phyloP scores from a whole-genome alignment of 1,139 yeast genomes.

The Diutina sp. region DNA sequence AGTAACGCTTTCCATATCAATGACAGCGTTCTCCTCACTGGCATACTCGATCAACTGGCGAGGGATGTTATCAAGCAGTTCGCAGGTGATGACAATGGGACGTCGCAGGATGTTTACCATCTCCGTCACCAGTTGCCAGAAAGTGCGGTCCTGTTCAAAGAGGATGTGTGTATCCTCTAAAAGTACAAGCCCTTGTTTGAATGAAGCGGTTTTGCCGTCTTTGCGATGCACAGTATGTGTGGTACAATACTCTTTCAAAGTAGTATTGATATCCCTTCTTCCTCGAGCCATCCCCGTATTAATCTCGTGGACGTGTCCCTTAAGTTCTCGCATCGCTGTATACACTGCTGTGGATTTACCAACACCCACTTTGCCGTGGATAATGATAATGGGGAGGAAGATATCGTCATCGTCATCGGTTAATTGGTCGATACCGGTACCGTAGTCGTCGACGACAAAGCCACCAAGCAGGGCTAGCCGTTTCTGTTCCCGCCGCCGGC shows the following conservation, averaged over 20 bases:
- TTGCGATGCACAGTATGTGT: slow-evolving; percentile 50
- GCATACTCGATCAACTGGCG: slow-evolving; percentile 34
- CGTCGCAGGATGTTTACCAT: slow-evolving; percentile 56
- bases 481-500: slow-evolving; percentile 10
- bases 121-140: slow-evolving; percentile 66
- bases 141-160: slow-evolving; percentile 66
- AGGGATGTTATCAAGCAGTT: slow-evolving; percentile 44
- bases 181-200: slow-evolving; percentile 56
- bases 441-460: slow-evolving; percentile 21
- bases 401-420: slow-evolving; percentile 19
- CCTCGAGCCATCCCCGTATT: slow-evolving; percentile 65
- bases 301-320: slow-evolving; percentile 73
- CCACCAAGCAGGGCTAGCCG: slow-evolving; percentile 10
- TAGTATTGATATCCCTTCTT: slow-evolving; percentile 52
- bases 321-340: slow-evolving; percentile 49
- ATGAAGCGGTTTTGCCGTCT: slow-evolving; percentile 13
- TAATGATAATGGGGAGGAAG: slow-evolving; percentile 50
- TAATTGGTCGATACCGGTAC: slow-evolving; percentile 7
- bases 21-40: slow-evolving; percentile 23
- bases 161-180: slow-evolving; percentile 81
- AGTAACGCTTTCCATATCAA: slow-evolving; percentile 13
- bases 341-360: slow-evolving; percentile 74
- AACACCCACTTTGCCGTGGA: slow-evolving; percentile 61
- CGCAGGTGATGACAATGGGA: slow-evolving; percentile 72
- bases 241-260: slow-evolving; percentile 69